Percentiles rank a stretch among this genome's conserved stretches.
Conservation (phyloP, 148 eudicot genomes). For the Fagopyrum homotropicum region DNA sequence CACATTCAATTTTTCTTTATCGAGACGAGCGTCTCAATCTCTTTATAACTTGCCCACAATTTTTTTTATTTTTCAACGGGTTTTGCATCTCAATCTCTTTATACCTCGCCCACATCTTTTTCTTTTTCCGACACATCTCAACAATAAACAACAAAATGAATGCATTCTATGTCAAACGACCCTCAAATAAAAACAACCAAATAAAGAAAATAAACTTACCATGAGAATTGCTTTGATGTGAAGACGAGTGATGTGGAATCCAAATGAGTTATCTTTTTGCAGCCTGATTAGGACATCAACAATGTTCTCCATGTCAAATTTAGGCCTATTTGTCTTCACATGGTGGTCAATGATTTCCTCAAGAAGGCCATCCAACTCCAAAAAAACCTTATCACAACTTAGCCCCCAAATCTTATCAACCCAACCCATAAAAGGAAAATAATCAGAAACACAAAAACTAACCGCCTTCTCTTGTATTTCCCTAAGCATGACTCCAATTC, state of each 20-base stretch:
- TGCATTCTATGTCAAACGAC: background rate
- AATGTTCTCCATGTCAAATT: slow-evolving; percentile 13
- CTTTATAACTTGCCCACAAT: too few species aligned
- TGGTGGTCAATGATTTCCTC: slow-evolving; percentile 23
- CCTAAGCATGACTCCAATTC: slow-evolving; percentile 12
- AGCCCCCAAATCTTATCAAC: slow-evolving; percentile 18
- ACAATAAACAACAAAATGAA: background rate
- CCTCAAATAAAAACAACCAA: background rate
- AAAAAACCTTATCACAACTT: slow-evolving; percentile 16
- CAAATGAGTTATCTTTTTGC: slow-evolving; percentile 1
- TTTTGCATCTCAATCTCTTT: too few species aligned
- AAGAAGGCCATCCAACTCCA: slow-evolving; percentile 19
- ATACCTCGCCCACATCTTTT: slow-evolving; percentile 25
- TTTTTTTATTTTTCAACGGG: too few species aligned
- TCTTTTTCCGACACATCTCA: slow-evolving; percentile 20
- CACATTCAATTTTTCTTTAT: too few species aligned
- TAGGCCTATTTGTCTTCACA: background rate
- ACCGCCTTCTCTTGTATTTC: slow-evolving; percentile 14
- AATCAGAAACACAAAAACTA: slow-evolving; percentile 17
- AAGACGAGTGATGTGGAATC: slow-evolving; percentile 14
- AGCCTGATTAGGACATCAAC: slow-evolving; percentile 21
- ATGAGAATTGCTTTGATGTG: slow-evolving; percentile 26
- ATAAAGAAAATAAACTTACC: slow-evolving; percentile 14
- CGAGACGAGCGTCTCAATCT: too few species aligned
- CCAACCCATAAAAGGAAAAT: slow-evolving; percentile 24